Percentiles rank a stretch among this genome's conserved stretches.
phyloP scores from a whole-genome alignment of 2,329 filamentous ascomycete species.

The Calonectria leucothoes region DNA sequence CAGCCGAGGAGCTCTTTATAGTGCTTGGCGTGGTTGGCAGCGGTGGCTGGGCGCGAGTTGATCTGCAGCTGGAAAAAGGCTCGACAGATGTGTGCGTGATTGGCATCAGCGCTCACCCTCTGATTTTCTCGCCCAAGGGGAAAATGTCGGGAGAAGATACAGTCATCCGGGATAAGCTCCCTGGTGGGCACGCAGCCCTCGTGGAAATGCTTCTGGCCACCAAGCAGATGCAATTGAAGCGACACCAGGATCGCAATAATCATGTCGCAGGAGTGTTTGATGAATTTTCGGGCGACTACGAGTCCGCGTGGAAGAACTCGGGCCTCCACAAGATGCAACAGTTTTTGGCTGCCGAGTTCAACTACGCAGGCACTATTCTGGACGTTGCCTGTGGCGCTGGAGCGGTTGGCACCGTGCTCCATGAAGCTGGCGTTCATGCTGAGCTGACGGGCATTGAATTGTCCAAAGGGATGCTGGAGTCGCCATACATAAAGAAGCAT shows the following conservation, averaged over 20 bases:
- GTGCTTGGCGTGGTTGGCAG: not conserved
- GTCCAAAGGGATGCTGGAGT: not conserved
- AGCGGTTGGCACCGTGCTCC: not conserved
- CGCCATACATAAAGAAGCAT: not conserved
- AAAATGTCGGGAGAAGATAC: not conserved
- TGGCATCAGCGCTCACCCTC: not conserved
- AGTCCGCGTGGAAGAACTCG: not conserved
- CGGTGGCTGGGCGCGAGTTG: not conserved
- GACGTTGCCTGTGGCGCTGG: not conserved
- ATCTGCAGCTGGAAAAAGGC: not conserved
- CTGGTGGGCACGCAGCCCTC: not conserved
- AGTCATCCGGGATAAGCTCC: not conserved
- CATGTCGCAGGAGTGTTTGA: not conserved
- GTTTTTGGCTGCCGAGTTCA: not conserved
- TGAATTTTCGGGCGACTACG: not conserved
- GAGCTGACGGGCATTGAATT: not conserved
- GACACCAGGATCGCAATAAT: not conserved
- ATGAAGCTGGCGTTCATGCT: not conserved
- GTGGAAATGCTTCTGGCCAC: not conserved
- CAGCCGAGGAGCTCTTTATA: not conserved
- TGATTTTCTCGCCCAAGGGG: not conserved
- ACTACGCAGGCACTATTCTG: not conserved
- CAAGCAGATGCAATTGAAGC: not conserved
- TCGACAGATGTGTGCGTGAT: not conserved
- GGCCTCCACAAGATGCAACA: not conserved